Conservation (phyloP, 352 stramenopile species). For the Phytopythium delawarense region DNA sequence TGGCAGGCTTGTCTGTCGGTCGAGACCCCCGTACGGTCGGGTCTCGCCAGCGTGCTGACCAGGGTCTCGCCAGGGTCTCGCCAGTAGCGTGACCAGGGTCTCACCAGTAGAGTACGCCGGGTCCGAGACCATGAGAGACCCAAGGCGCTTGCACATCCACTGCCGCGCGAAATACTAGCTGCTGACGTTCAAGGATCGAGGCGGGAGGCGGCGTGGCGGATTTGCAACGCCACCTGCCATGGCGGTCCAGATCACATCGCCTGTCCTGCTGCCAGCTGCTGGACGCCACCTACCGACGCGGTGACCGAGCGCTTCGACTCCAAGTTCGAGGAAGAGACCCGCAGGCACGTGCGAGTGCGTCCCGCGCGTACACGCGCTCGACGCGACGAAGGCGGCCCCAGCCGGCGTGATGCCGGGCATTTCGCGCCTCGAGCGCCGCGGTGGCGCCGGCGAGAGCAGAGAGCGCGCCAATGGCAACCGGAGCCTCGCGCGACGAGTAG, state of each 20-base stretch:
- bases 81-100: no score
- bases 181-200: not conserved
- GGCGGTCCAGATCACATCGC: not conserved
- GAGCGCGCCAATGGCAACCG: not conserved
- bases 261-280: not conserved
- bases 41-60: no score
- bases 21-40: no score
- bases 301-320: not conserved
- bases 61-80: no score
- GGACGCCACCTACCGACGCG: not conserved
- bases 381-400: not conserved
- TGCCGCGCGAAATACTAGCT: not conserved
- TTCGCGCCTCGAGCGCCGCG: not conserved
- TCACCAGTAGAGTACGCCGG: no score
- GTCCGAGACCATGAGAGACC: no score
- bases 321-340: not conserved
- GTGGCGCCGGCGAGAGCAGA: not conserved
- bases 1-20: not conserved
- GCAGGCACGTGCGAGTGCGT: not conserved
- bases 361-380: not conserved
- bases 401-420: not conserved
- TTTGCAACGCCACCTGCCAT: not conserved
- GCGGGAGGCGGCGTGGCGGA: not conserved
- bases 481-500: not conserved
- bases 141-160: not conserved